phyloP scores from a whole-genome alignment of 768 basidiomycete genomes.

The Amanita jacksonii region DNA sequence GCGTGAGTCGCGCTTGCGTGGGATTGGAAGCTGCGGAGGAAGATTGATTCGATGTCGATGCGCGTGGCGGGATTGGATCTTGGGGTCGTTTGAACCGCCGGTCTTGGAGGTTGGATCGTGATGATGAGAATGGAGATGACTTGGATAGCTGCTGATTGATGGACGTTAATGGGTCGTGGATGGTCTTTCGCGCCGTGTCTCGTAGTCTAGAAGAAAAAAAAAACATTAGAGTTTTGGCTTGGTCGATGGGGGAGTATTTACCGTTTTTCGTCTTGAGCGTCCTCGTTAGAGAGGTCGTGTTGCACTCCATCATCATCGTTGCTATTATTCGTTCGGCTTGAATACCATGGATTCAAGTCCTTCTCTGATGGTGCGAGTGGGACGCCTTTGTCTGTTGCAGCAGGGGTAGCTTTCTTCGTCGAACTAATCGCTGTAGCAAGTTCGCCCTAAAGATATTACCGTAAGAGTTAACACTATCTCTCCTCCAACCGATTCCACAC shows the following conservation, averaged over 20 bases:
- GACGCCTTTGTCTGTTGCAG: constrained; percentile 61
- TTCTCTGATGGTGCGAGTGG: constrained; percentile 66
- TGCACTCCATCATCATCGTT: neutral
- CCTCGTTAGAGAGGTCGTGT: too few species aligned
- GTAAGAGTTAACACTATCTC: neutral
- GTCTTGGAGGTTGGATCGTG: too few species aligned
- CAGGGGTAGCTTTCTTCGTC: constrained; percentile 35
- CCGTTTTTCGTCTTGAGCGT: constrained; percentile 30
- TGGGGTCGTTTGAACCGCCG: too few species aligned
- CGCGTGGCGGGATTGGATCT: too few species aligned
- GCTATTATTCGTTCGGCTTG: constrained; percentile 19
- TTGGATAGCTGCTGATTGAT: constrained; percentile 59
- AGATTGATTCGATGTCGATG: constrained; percentile 18
- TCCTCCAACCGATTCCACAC: too few species aligned
- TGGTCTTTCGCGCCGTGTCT: constrained; percentile 52
- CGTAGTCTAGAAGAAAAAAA: constrained; percentile 38
- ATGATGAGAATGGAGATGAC: constrained; percentile 21
- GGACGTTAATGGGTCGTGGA: constrained; percentile 64
- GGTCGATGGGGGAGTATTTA: constrained; percentile 14
- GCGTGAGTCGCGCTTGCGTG: constrained; percentile 49
- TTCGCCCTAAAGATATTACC: constrained; percentile 25
- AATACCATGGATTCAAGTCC: constrained; percentile 81
- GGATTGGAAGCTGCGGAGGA: constrained; percentile 29
- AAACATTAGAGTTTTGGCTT: too few species aligned
- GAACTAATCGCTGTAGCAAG: constrained; percentile 36